Base-by-base conservation (phyloP, 2,329 filamentous ascomycete genomes). In the Xylaria sp. region DNA sequence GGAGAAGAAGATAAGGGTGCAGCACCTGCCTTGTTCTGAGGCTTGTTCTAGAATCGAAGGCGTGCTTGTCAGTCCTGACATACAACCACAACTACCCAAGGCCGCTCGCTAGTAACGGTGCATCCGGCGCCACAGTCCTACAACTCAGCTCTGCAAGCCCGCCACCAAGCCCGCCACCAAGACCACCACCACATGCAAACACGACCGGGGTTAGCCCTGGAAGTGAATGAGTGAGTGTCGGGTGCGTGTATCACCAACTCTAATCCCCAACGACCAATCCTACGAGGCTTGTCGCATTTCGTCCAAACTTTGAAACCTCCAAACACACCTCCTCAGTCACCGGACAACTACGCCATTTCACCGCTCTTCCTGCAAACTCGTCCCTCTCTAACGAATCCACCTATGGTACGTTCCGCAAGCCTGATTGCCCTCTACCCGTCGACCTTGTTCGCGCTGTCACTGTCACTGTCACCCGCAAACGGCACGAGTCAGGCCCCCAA, bases 331-430 rank as follows among this genome's bases (percentile, higher is more conserved):
- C 42, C 44, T 13, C 17, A 40, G 39, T 48, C 19, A 37, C 41
- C 29, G 24, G 26, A 22, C 48, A 47, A 43, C 39, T 26, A 45
- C 38, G n/a, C 41, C 19, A 21, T 24, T 42, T 42, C 40, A 21
- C 40, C 19, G 19, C 40, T 21, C 21, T 21, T 16, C 7, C 40
- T 16, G n/a, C 40, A 2, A 17, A 19, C 17, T 6, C 21, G 17
- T 21, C 19, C n/a, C 13, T 34, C 24, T 11, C 11, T 48, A n/a
- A 39, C 19, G 48, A 40, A 45, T 48, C 29, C 48, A 57, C 52
- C 48, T 53, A 60, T 57, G 57, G 57, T 60, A 47, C 48, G 57
- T 55, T 50, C 40, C 4, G 39, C 9, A 21, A 9, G 3, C 11
- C n/a, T 17, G 13, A 7, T 22, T 22, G 11, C 22, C 7, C 39